A percentile compares a stretch with the other conserved stretches of the same genome.
phyloP scores from a whole-genome alignment of 2,329 filamentous ascomycete genomes.

The Verticillium zaregamsianum region DNA sequence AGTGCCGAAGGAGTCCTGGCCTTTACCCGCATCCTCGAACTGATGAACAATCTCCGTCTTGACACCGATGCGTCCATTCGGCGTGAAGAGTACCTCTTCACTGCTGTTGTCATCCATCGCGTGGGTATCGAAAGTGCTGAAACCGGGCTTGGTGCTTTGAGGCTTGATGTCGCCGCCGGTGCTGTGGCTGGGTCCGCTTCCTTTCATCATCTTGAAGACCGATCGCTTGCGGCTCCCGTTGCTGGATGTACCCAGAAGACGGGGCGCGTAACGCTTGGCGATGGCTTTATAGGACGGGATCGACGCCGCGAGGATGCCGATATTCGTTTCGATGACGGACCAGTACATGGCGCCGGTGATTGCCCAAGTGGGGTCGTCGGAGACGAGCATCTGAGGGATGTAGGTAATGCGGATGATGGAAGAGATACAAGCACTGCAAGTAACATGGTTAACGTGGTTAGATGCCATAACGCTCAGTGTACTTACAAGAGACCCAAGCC shows the following conservation, averaged over 20 bases:
- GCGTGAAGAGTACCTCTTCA: constrained; percentile 4
- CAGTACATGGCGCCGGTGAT: constrained; percentile 37
- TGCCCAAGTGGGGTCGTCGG: constrained; percentile 26
- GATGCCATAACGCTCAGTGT: not conserved
- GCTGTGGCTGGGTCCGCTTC: not conserved
- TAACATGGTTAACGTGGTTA: not conserved
- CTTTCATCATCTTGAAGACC: constrained; percentile 11
- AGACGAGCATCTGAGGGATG: constrained; percentile 35
- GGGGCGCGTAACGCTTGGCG: constrained; percentile 32
- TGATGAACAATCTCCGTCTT: constrained; percentile 3
- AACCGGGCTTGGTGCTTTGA: not conserved
- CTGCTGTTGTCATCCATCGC: constrained; percentile 4
- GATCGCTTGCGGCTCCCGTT: constrained; percentile 8
- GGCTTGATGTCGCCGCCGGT: not conserved
- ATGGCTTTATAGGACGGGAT: constrained; percentile 29
- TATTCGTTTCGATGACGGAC: constrained; percentile 29
- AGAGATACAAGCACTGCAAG: constrained; percentile 35
- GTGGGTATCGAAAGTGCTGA: not conserved
- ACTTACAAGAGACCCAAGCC: constrained; percentile 36
- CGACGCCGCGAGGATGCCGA: constrained; percentile 29
- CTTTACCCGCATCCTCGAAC: not conserved
- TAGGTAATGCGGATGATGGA: constrained; percentile 42
- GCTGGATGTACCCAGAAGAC: constrained; percentile 22
- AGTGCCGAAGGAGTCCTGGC: not conserved
- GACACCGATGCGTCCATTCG: constrained; percentile 2